Evolutionary conservation across 495 filamentous ascomycete genomes (phyloP), one percentile per base, ranked within the genome.

Genomic region (Symbiotaphrina buchneri): DNA sequence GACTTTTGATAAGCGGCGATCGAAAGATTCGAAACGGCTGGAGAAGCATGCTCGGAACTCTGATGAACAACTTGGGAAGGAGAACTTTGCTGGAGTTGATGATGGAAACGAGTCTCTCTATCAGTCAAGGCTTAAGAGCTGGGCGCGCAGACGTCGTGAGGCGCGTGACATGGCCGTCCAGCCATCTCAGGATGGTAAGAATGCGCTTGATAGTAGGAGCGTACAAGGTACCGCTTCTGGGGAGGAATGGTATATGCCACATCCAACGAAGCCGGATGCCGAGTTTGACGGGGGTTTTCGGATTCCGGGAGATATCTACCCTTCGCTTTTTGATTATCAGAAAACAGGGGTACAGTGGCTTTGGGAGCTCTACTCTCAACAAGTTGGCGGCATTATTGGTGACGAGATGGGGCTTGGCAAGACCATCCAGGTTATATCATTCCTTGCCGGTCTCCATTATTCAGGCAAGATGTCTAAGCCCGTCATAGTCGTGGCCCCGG

Each of bases 371-470:
- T 83, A 92, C 46, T 58, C 68, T 25, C 78, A 92, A 46, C 61
- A 74, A 38, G 81, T 91, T 18, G 87, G 87, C 15, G 87, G 87
- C 10, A 97, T 97, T 33, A 63, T 97, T 29, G 87, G 83, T 5
- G 87, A 97, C 41, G 87, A 97, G 55, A 97, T 97, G 87, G 87
- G 87, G 0, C 59, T 95, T 10, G 87, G 87, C 7, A 97, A 97
- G 51, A 97, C 87, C 0, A 78, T 97, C 17, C 85, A 94, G 48
- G 58, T 80, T 30, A 93, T 97, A 29, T 71, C 85, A 0, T 93
- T 93, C 42, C 53, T 95, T 18, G 87, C 87, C 2, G 72, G 78
- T 1, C 52, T 97, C 17, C 87, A 94, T 46, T 79, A 94, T 46
- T 92, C 80, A 48, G 74, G 73, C 24, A 77, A 68, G 45, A 58